Evolutionary conservation across 164 flowering plant species (phyloP).

Genomic region (Vitis rupestris): DNA sequence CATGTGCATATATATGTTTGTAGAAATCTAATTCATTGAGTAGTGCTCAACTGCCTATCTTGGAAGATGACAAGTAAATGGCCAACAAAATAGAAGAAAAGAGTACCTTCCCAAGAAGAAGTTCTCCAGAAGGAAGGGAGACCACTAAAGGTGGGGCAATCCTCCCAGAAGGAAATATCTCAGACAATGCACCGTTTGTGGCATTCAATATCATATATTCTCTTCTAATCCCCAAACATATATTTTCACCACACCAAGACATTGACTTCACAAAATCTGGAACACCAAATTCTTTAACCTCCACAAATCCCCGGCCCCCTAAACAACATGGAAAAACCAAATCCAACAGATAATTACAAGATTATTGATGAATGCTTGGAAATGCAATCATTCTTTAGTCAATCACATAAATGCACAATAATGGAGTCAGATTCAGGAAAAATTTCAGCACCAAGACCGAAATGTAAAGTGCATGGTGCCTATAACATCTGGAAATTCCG

Average conservation of each 20-base stretch:
- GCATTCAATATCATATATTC: slow-evolving; percentile 80
- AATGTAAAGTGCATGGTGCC: no score
- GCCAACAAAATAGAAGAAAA: neutral
- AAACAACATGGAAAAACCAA: slow-evolving; percentile 8
- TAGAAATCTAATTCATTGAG: no score
- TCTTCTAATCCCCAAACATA: slow-evolving; percentile 81
- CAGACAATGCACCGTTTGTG: slow-evolving; percentile 69
- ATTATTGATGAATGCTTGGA: no score
- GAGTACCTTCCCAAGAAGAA: slow-evolving; percentile 90
- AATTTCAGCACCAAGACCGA: no score
- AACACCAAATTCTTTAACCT: slow-evolving; percentile 93
- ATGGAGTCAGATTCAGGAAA: no score
- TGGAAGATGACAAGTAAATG: no score
- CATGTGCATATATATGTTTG: no score
- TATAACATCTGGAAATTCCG: no score
- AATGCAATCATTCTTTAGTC: no score
- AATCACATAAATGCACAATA: no score
- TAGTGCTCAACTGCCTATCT: no score
- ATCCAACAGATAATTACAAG: neutral
- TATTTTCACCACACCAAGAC: slow-evolving; percentile 98
- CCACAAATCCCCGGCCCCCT: slow-evolving; percentile 98
- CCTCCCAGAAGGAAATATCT: slow-evolving; percentile 93
- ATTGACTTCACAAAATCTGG: slow-evolving; percentile 91
- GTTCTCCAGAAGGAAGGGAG: slow-evolving; percentile 87
- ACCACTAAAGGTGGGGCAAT: slow-evolving; percentile 86